Percentiles rank a stretch among this genome's conserved stretches.
These are phyloP conservation scores for Aspergillus vadensis DNA, from an alignment of 2,329 filamentous ascomycete genomes.

Conservation along the genomic window DNA sequence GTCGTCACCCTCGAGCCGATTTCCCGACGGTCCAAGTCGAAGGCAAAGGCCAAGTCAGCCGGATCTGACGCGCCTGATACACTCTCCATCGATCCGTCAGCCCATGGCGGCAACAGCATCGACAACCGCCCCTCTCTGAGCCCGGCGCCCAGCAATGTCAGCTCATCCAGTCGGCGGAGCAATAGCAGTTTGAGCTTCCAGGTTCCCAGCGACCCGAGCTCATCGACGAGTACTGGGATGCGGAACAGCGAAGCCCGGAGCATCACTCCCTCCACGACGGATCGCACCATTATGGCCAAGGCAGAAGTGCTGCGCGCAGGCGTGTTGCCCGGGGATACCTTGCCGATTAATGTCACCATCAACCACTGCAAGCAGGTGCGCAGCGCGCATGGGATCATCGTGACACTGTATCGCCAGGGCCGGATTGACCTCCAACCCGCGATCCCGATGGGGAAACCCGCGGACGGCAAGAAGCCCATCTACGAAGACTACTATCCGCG, in stretches of 20 bases:
- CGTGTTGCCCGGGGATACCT: constrained; percentile 79
- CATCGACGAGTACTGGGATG: constrained; percentile 36
- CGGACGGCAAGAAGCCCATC: constrained; percentile 67
- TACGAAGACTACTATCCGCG: constrained; percentile 85
- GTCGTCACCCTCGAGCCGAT: constrained; percentile 87
- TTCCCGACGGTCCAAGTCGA: constrained; percentile 68
- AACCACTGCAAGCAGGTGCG: constrained; percentile 87
- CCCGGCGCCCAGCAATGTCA: constrained; percentile 66
- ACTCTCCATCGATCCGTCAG: constrained; percentile 49
- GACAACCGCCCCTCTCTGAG: constrained; percentile 48
- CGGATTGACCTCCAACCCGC: constrained; percentile 79
- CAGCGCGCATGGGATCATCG: constrained; percentile 88
- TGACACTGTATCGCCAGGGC: constrained; percentile 88
- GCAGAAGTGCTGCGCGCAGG: constrained; percentile 81
- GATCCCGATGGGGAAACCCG: constrained; percentile 60
- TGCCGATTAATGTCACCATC: constrained; percentile 78
- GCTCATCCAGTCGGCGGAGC: constrained; percentile 69
- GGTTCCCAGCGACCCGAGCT: constrained; percentile 50
- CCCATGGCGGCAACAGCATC: constrained; percentile 31
- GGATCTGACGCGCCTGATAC: constrained; percentile 47
- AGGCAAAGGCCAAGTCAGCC: constrained; percentile 52
- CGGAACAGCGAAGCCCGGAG: constrained; percentile 53
- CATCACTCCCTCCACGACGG: constrained; percentile 58
- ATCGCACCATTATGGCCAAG: constrained; percentile 81
- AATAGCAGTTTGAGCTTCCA: constrained; percentile 64